phyloP scores from a whole-genome alignment of 2,329 filamentous ascomycete genomes.

The Stagonosporopsis tanaceti region DNA sequence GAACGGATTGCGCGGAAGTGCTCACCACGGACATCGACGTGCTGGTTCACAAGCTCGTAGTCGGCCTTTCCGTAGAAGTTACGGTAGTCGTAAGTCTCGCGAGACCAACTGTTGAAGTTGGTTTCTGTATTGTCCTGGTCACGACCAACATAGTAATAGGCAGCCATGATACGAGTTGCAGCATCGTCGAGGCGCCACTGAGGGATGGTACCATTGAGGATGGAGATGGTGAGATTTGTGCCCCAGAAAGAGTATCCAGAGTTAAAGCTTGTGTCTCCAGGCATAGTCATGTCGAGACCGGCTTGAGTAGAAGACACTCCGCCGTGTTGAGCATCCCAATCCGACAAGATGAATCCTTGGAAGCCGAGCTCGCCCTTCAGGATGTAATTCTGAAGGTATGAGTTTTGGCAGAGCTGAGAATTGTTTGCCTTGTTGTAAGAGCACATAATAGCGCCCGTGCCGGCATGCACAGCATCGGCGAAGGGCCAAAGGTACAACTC shows the following conservation, averaged over 20 bases:
- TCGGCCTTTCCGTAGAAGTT: conserved; percentile 70
- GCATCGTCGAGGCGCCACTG: conserved; percentile 91
- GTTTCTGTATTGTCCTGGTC: conserved; percentile 62
- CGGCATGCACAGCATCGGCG: conserved; percentile 60
- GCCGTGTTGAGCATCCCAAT: conserved; percentile 79
- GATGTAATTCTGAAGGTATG: conserved; percentile 75
- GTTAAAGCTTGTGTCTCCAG: conserved; percentile 79
- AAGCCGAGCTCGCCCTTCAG: conserved; percentile 83
- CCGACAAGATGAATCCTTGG: conserved; percentile 72
- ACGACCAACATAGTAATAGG: conserved; percentile 70
- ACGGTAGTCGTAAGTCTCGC: conserved; percentile 74
- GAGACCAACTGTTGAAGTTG: conserved; percentile 91
- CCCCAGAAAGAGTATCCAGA: conserved; percentile 81
- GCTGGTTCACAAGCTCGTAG: conserved; percentile 74
- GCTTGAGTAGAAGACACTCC: conserved; percentile 72
- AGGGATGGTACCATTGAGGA: conserved; percentile 88
- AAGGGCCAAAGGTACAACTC: conserved; percentile 70
- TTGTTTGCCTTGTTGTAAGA: conserved; percentile 83
- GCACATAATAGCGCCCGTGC: conserved; percentile 62
- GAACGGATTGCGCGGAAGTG: conserved; percentile 78
- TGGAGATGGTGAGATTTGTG: conserved; percentile 83
- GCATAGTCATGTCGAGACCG: conserved; percentile 87
- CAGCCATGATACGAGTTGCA: conserved; percentile 79
- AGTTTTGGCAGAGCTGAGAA: conserved; percentile 82
- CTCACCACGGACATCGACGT: conserved; percentile 81